Conservation (phyloP, 2,329 filamentous ascomycete genomes). For the Thielaviopsis populi region DNA sequence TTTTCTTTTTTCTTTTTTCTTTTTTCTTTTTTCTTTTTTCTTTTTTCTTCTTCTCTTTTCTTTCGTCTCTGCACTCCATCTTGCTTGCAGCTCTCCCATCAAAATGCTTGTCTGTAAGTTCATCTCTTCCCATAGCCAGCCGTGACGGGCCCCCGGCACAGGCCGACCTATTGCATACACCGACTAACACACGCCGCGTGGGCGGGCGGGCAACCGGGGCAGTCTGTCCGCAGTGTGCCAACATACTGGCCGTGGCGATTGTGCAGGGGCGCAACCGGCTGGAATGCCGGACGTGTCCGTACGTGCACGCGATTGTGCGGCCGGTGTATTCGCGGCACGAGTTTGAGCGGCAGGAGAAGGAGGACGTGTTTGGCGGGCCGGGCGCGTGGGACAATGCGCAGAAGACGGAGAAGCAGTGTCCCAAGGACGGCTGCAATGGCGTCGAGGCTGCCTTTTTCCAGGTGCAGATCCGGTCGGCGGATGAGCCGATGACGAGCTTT, state of each 20-base stretch:
- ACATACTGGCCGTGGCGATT: constrained; percentile 61
- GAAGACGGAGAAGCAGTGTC: constrained; percentile 69
- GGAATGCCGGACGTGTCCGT: constrained; percentile 90
- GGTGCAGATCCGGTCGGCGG: constrained; percentile 92
- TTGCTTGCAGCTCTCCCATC: background rate
- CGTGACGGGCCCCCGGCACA: too few relatives aligned
- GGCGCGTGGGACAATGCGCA: constrained; percentile 86
- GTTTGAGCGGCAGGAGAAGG: constrained; percentile 74
- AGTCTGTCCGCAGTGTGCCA: constrained; percentile 76
- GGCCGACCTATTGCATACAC: too few relatives aligned
- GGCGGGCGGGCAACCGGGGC: too few relatives aligned
- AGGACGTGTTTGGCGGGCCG: constrained; percentile 78
- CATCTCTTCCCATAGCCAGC: background rate
- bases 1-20: background rate
- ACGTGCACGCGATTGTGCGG: constrained; percentile 68
- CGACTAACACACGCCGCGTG: too few relatives aligned
- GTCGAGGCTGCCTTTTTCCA: constrained; percentile 86
- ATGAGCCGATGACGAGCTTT: constrained; percentile 97
- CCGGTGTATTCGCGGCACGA: constrained; percentile 70
- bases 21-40: too few relatives aligned
- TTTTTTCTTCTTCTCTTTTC: background rate
- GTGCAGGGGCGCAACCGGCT: constrained; percentile 59
- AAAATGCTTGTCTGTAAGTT: constrained; percentile 51
- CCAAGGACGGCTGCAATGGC: constrained; percentile 64
- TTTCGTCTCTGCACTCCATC: background rate